Evolutionary conservation across 2,329 filamentous ascomycete species (phyloP), one percentile per base, ranked within the genome.

Genomic region (Colletotrichum acutatum): DNA sequence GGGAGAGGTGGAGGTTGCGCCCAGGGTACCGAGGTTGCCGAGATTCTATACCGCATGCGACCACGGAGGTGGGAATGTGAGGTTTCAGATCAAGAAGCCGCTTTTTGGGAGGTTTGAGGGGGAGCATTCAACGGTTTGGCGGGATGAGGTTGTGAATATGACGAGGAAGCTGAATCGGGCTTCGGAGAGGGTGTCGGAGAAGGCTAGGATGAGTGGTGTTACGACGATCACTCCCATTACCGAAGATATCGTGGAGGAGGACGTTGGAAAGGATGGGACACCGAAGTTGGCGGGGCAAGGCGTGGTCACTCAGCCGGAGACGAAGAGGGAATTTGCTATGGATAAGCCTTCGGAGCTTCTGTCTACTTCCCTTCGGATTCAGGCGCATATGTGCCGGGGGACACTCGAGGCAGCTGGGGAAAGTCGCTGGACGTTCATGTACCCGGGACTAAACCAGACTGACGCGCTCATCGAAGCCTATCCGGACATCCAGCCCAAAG

Each of bases 61-160:
- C 0, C 67, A 70, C 30, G 34, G 37, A 0, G 67, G 67, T 0
- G 26, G 26, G 16, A 4, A 24, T 2, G 19, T 59, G 9, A 53
- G 19, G 6, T 70, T 70, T 26, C 22, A 59, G 12, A 14, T 70
- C 5, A 42, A 54, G 62, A 70, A 52, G 2, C 12, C 19, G 26
- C 24, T 54, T 12, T 66, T 56, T 14, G 68, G 62, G 19, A 12
- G 53, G 28, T 28, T 69, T 9, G 52, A 69, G 30, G 26, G 61
- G 14, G 61, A 69, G 24, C 8, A 65, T n/a, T 49, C 22, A n/a
- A 34, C 42, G 7, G 30, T 22, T 6, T 70, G 62, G 66, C 12
- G 4, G 19, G 54, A 58, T 8, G 68, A 70, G 30, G 34, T 53
- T 9, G 26, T n/a, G 0, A 59, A 30, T 11, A 66, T 65, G 66